Percentiles rank a stretch among this genome's conserved stretches.
Evolutionary conservation across 306 rosid species (phyloP).

Genomic region (Arachis hypogaea): DNA sequence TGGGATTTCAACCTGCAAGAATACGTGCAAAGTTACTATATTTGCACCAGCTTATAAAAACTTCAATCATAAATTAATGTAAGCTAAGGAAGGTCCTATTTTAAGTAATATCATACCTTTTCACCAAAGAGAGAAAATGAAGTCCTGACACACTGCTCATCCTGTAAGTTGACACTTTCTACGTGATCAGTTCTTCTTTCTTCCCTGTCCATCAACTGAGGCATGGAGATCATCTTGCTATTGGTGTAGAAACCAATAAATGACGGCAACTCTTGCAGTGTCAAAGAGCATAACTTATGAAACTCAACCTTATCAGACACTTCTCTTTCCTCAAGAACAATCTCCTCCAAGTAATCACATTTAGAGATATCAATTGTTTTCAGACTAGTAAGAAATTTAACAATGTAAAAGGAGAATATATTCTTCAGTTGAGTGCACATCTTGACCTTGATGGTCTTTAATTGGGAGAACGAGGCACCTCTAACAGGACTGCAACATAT

Average conservation of each 20-base stretch:
- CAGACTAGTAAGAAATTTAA: conserved; percentile 18
- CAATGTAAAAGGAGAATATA: conserved; percentile 38
- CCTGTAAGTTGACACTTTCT: not conserved
- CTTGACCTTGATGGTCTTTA: conserved; percentile 39
- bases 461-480: conserved; percentile 28
- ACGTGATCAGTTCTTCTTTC: not conserved
- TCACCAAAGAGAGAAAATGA: not conserved
- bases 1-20: conserved; percentile 25
- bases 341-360: conserved; percentile 23
- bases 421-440: conserved; percentile 28
- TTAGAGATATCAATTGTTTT: conserved; percentile 40
- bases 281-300: conserved; percentile 1
- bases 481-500: conserved; percentile 19
- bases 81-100: not conserved
- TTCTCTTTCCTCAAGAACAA: conserved; percentile 14
- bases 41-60: not conserved
- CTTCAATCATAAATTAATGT: not conserved
- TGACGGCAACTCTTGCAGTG: not conserved
- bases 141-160: not conserved
- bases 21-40: not conserved
- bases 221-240: not conserved
- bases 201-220: not conserved
- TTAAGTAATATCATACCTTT: conserved; percentile 2
- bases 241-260: not conserved
- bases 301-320: not conserved